phyloP scores from a whole-genome alignment of 441 rosid genomes.

The Metrosideros polymorpha region DNA sequence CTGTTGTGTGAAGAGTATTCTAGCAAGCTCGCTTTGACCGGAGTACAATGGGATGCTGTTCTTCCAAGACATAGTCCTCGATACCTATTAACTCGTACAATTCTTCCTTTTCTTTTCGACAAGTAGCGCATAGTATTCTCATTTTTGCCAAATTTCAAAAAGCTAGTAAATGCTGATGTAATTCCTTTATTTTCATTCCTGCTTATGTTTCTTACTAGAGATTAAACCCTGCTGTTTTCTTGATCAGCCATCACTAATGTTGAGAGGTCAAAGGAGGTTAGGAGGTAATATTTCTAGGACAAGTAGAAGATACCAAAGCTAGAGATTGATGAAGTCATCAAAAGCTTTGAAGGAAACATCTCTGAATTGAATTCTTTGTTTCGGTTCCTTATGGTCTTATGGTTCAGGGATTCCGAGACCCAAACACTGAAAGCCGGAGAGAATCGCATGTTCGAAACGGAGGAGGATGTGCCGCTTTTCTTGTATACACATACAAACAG shows the following conservation, averaged over 20 bases:
- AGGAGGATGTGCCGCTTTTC: constrained; percentile 35
- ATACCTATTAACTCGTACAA: constrained; percentile 34
- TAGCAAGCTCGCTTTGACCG: constrained; percentile 32
- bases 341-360: not conserved
- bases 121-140: not conserved
- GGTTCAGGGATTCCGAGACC: constrained; percentile 15
- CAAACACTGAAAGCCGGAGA: not conserved
- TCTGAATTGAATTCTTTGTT: not conserved
- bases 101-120: not conserved
- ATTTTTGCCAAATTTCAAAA: not conserved
- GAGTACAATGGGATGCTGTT: constrained; percentile 29
- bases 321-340: not conserved
- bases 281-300: constrained; percentile 7
- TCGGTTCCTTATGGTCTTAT: not conserved
- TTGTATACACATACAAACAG: constrained; percentile 17
- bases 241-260: constrained; percentile 12
- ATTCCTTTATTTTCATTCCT: not conserved
- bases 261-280: constrained; percentile 6
- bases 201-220: not conserved
- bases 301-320: not conserved
- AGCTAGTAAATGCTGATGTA: not conserved
- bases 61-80: constrained; percentile 34
- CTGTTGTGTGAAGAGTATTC: constrained; percentile 30
- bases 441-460: constrained; percentile 12
- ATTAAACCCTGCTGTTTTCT: not conserved